Evolutionary conservation across 2,329 filamentous ascomycete genomes (phyloP), one percentile per base, ranked within the genome.

Genomic region (Taxawa tesnikishii): DNA sequence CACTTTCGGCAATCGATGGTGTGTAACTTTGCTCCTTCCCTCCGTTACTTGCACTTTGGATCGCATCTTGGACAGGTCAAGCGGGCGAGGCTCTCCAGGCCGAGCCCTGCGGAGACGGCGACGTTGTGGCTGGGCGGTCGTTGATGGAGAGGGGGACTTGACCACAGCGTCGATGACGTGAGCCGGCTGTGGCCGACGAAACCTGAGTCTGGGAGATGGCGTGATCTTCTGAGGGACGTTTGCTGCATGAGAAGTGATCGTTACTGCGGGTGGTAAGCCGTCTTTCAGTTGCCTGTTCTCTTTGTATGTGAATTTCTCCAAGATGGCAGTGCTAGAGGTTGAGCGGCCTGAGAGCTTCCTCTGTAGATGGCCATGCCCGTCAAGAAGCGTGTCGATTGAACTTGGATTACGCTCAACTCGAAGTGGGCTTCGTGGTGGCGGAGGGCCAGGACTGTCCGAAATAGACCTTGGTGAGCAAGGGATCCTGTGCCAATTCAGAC

Each of bases 381-480:
- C 19, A 8, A 23, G 19, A 23, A 23, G 19, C n/a, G 19, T 26
- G 12, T 27, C 28, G 4, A 36, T 27, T 13, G 31, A 34, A 4
- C 27, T 31, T 6, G 26, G 36, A 18, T 27, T 34, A 25, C 34
- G 38, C 19, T 8, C 39, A 21, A 32, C 19, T 7, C 52, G 37
- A 19, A 54, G 33, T 3, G 52, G 51, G 31, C 48, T 53, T 6
- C 43, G 44, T n/a, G 51, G 49, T 11, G 51, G 51, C 9, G 51
- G 51, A 13, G 50, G 49, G 26, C 51, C 52, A 15, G 51, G 51
- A 31, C 48, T 51, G 12, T 50, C 43, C 1, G 47, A 47, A 11
- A 49, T 28, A 19, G 44, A 47, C 24, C 45, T 33, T 15, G 40
- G 41, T 8, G 26, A 19, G 13, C 14, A 21, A 1, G 21, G 14